Evolutionary conservation across 352 stramenopile species (phyloP), one percentile per base, ranked within the genome.

Genomic region (Pelagophyceae sp.): DNA sequence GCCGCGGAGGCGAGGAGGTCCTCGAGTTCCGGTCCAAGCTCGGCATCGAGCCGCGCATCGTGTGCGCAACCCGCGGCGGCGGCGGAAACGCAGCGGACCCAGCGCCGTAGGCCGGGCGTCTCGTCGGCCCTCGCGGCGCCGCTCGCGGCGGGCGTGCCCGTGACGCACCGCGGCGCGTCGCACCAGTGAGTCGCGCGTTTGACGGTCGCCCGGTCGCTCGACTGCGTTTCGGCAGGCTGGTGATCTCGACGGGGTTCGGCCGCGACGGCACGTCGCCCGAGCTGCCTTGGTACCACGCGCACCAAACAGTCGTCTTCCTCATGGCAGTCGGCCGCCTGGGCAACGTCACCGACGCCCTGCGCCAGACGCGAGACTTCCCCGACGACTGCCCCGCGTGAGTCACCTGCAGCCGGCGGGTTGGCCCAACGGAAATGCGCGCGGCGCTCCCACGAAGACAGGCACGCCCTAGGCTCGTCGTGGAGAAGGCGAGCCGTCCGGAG

Each of bases 301-400:
- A 98, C 83, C 92, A 95, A 80, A 98, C 95, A 32, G 91, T 95
- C 11, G 93, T 98, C 32, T 98, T 98, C 86, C 87, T 98, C 78
- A 98, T 98, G 95, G 93, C 93, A 27, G 95, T 98, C 76, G 93
- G 94, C 63, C 86, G 95, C 65, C 84, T 98, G 38, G 81, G 93
- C 51, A 85, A 92, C 61, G 86, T 98, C 15, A 94, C 87, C 77
- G 75, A 87, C 29, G 88, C 87, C 54, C 81, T 98, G 27, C 83
- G 93, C 45, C 72, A 81, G 35, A 83, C 93, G 63, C 85, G 88
- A 25, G 88, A 89, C 32, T 98, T 97, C 85, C 95, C 95, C 1
- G 81, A 72, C 64, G 85, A 94, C 51, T 92, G 93, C 58, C 92
- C 94, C 0, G 93, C 96, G 0, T 93, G 89, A 3, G 94, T 98